These are phyloP conservation scores for Aspergillus hancockii DNA, from an alignment of 495 filamentous ascomycete genomes.

Conservation along the genomic window DNA sequence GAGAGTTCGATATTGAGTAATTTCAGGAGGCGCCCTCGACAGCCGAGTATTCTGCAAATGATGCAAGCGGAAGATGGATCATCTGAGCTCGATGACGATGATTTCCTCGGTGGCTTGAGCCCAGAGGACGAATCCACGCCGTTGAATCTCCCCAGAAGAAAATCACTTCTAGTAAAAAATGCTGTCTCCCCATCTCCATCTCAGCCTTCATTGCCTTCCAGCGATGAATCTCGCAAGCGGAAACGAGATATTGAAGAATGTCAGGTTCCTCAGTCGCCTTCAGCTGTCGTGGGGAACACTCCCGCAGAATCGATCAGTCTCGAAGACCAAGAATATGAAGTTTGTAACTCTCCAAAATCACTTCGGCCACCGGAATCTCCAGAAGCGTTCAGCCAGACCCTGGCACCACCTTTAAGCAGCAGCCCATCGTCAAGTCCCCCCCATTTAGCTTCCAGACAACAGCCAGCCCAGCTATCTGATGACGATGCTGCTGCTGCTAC, in stretches of 20 bases:
- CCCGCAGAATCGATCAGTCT: slow-evolving; percentile 20
- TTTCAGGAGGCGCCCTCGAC: slow-evolving; percentile 64
- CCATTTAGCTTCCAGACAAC: slow-evolving; percentile 20
- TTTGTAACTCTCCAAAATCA: slow-evolving; percentile 9
- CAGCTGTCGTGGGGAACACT: slow-evolving; percentile 22
- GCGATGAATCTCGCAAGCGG: slow-evolving; percentile 40
- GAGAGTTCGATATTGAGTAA: slow-evolving; percentile 59
- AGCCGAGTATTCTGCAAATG: slow-evolving; percentile 68
- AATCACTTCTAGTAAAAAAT: slow-evolving; percentile 28
- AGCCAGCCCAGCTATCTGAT: slow-evolving; percentile 25
- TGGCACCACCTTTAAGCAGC: slow-evolving; percentile 55
- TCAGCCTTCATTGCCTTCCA: slow-evolving; percentile 25
- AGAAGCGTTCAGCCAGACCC: slow-evolving; percentile 48
- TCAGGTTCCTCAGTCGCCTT: slow-evolving; percentile 28
- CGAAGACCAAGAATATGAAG: not conserved
- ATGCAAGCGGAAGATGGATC: slow-evolving; percentile 55
- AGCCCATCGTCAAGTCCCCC: slow-evolving; percentile 27
- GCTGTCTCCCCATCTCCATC: slow-evolving; percentile 25
- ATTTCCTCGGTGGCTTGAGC: slow-evolving; percentile 59
- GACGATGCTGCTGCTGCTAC: too few relatives aligned
- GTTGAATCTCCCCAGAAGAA: slow-evolving; percentile 45
- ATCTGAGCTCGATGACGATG: slow-evolving; percentile 49
- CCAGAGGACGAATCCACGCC: slow-evolving; percentile 70
- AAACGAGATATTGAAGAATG: slow-evolving; percentile 28
- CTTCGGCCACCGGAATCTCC: slow-evolving; percentile 23